These are phyloP conservation scores for Akanthomyces dipterigenus DNA, from an alignment of 2,329 filamentous ascomycete genomes.

Conservation along the genomic window DNA sequence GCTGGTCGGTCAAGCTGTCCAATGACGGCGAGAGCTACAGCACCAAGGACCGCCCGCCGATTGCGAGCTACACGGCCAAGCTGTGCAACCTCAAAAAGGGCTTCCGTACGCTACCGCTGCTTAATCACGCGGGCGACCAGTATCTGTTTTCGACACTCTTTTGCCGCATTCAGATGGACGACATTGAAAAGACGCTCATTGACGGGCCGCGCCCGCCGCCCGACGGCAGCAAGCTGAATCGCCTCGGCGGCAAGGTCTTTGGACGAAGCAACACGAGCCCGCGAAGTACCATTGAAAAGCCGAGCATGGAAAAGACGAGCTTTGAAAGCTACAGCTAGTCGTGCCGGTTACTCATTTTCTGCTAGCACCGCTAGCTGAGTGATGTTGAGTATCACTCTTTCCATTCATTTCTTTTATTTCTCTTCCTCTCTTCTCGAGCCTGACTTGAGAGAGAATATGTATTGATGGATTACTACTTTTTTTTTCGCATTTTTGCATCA, in stretches of 20 bases:
- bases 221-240: slow-evolving; percentile 48
- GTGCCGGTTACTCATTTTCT: neutral
- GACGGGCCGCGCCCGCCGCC: slow-evolving; percentile 35
- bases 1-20: slow-evolving; percentile 86
- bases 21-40: slow-evolving; percentile 65
- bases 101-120: slow-evolving; percentile 84
- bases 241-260: slow-evolving; percentile 51
- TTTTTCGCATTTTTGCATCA: neutral
- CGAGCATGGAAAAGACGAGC: slow-evolving; percentile 42
- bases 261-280: slow-evolving; percentile 46
- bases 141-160: slow-evolving; percentile 94
- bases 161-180: slow-evolving; percentile 69
- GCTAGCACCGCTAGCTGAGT: slow-evolving; percentile 9
- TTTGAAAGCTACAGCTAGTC: slow-evolving; percentile 27
- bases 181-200: slow-evolving; percentile 50
- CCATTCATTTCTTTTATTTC: neutral
- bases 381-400: slow-evolving; percentile 10
- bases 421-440: neutral
- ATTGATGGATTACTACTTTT: slow-evolving; percentile 1
- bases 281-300: slow-evolving; percentile 45
- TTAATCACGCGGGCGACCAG: slow-evolving; percentile 82
- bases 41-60: slow-evolving; percentile 47
- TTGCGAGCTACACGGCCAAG: slow-evolving; percentile 91
- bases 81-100: slow-evolving; percentile 83
- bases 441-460: neutral